Evolutionary conservation across 1,284 basidiomycete genomes (phyloP).

Genomic region (Gomphus sp.): DNA sequence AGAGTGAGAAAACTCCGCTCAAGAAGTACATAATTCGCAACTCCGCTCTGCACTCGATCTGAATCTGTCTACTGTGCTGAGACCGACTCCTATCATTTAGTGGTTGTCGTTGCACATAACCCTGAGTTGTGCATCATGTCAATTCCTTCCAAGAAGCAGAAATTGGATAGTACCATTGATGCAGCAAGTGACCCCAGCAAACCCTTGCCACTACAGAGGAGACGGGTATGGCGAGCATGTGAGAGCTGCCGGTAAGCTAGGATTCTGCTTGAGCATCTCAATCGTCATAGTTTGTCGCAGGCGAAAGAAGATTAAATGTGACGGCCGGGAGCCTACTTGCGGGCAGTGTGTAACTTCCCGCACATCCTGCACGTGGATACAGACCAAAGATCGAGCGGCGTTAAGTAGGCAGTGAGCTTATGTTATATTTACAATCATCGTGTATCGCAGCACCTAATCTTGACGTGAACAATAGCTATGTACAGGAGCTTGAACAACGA

Average conservation of each 20-base stretch:
- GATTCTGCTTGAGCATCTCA: conserved; percentile 14
- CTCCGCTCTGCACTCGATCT: conserved; percentile 1
- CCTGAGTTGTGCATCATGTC: conserved; percentile 31
- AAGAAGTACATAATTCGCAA: not conserved
- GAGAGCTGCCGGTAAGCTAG: conserved; percentile 71
- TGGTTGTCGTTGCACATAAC: conserved; percentile 14
- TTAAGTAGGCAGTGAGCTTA: conserved; percentile 70
- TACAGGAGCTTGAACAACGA: conserved; percentile 78
- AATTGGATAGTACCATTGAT: conserved; percentile 38
- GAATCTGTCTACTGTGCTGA: not conserved
- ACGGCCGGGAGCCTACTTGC: conserved; percentile 76
- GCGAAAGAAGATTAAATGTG: conserved; percentile 85
- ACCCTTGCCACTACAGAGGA: conserved; percentile 64
- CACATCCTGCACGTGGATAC: conserved; percentile 74
- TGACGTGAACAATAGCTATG: conserved; percentile 45
- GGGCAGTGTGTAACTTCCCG: conserved; percentile 66
- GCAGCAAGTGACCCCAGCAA: conserved; percentile 47
- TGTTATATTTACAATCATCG: not conserved
- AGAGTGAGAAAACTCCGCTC: conserved; percentile 7
- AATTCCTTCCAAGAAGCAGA: conserved; percentile 60
- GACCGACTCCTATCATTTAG: not conserved
- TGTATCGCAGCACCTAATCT: not conserved
- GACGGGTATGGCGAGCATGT: conserved; percentile 75
- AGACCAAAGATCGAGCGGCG: conserved; percentile 79
- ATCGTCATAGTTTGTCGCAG: conserved; percentile 27